Conservation (phyloP, 2,329 filamentous ascomycete species). For the Nemania sp. region DNA sequence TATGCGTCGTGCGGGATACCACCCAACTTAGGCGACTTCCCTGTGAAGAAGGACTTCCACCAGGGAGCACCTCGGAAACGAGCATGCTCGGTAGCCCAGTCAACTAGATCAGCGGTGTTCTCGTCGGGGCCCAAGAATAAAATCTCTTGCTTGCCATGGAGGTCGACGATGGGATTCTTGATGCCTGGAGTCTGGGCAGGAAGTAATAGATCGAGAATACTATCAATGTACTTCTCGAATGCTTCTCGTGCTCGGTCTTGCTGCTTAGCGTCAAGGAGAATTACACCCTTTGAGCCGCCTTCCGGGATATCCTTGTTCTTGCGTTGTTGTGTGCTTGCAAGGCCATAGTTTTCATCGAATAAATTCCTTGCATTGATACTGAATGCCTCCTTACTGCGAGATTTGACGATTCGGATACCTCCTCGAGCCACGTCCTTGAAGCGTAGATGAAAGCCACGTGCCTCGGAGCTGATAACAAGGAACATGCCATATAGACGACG, state of each 20-base stretch:
- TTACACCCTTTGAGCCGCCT: constrained; percentile 96
- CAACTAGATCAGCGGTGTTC: constrained; percentile 95
- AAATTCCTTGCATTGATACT: constrained; percentile 94
- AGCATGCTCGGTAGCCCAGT: constrained; percentile 98
- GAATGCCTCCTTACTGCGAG: constrained; percentile 92
- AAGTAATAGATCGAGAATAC: constrained; percentile 91
- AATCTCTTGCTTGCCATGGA: constrained; percentile 94
- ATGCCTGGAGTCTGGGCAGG: constrained; percentile 91
- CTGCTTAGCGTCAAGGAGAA: constrained; percentile 89
- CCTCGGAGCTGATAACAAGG: constrained; percentile 94
- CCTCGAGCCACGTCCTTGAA: constrained; percentile 97
- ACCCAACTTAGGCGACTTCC: constrained; percentile 93
- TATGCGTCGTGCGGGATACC: constrained; percentile 96
- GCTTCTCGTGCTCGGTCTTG: constrained; percentile 91
- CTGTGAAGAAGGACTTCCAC: constrained; percentile 99
- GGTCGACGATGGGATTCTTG: constrained; percentile 97
- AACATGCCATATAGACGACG: constrained; percentile 98
- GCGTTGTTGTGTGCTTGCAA: constrained; percentile 97
- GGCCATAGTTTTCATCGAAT: constrained; percentile 98
- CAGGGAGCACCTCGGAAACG: constrained; percentile 84
- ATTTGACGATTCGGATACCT: constrained; percentile 98
- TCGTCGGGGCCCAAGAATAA: constrained; percentile 98
- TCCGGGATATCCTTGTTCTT: constrained; percentile 99
- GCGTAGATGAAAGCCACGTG: constrained; percentile 93
- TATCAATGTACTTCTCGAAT: constrained; percentile 99